phyloP scores from a whole-genome alignment of 345 rosid species.

The Gossypium turneri region DNA sequence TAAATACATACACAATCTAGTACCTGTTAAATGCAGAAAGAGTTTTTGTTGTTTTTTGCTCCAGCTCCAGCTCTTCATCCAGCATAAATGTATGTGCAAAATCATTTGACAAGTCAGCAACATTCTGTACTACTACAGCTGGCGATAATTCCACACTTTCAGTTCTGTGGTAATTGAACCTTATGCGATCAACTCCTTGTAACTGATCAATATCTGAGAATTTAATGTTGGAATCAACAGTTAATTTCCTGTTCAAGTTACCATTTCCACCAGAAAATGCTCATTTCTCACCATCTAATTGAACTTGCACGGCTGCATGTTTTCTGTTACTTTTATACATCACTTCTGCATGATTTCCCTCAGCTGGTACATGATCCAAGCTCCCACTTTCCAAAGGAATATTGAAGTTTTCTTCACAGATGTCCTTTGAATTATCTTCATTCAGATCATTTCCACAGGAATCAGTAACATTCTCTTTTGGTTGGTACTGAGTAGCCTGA shows the following conservation, averaged over 20 bases:
- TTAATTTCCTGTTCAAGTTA: conserved; percentile 16
- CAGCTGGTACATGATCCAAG: conserved; percentile 16
- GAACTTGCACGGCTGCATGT: conserved; percentile 13
- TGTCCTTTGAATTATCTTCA: conserved; percentile 26
- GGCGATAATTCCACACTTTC: conserved; percentile 27
- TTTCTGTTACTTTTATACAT: conserved; percentile 12
- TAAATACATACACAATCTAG: conserved; percentile 4
- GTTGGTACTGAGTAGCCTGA: conserved; percentile 36
- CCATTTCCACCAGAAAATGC: conserved; percentile 16
- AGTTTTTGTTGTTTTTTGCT: conserved; percentile 53
- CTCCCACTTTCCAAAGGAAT: background rate
- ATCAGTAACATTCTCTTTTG: conserved; percentile 27
- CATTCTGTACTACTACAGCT: conserved; percentile 25
- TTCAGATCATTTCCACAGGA: conserved; percentile 19
- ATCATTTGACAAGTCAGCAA: conserved; percentile 57
- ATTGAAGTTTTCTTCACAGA: conserved; percentile 25
- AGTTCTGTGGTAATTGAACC: conserved; percentile 20
- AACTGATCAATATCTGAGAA: conserved; percentile 22
- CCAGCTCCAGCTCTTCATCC: conserved; percentile 91
- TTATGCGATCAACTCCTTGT: conserved; percentile 37
- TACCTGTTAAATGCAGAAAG: conserved; percentile 55
- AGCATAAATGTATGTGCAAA: conserved; percentile 79
- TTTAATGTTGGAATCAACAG: conserved; percentile 25
- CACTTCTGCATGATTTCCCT: conserved; percentile 21
- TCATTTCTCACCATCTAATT: conserved; percentile 17